A percentile compares a stretch with the other conserved stretches of the same genome.
phyloP scores from a whole-genome alignment of 2,329 filamentous ascomycete genomes.

The Chaetomiaceae sp. region DNA sequence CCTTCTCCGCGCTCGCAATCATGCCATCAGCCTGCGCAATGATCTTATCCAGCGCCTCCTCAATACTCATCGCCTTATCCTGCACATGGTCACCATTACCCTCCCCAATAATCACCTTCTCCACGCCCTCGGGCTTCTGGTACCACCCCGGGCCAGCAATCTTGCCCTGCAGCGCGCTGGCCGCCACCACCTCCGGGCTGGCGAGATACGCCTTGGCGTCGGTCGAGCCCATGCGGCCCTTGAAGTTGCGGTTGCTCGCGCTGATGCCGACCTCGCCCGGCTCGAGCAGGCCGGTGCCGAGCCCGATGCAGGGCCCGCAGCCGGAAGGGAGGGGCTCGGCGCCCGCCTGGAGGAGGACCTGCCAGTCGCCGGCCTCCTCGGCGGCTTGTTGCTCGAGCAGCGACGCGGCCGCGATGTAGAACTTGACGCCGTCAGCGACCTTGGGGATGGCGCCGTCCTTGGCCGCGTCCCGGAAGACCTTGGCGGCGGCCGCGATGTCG shows the following conservation, averaged over 20 bases:
- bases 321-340: conserved; percentile 63
- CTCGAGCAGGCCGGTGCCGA: conserved; percentile 63
- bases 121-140: conserved; percentile 59
- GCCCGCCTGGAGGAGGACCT: conserved; percentile 73
- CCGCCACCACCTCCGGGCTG: conserved; percentile 86
- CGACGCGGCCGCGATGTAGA: conserved; percentile 89
- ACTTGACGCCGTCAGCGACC: conserved; percentile 68
- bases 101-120: conserved; percentile 64
- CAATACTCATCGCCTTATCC: conserved; percentile 59
- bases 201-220: conserved; percentile 80
- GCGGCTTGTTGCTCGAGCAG: conserved; percentile 67
- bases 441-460: conserved; percentile 59
- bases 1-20: conserved; percentile 48
- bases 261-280: conserved; percentile 77
- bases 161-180: conserved; percentile 68
- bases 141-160: conserved; percentile 77
- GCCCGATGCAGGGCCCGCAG: conserved; percentile 76
- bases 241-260: conserved; percentile 83
- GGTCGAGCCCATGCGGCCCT: conserved; percentile 78
- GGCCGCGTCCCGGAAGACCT: conserved; percentile 75
- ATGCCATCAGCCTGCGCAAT: conserved; percentile 61
- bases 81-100: conserved; percentile 60
- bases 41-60: conserved; percentile 65
- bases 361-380: conserved; percentile 80
- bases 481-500: conserved; percentile 74